Percentiles rank a stretch among this genome's conserved stretches.
Evolutionary conservation across 176 grass and related monocot species (phyloP).

Genomic region (Urochloa ruziziensis): DNA sequence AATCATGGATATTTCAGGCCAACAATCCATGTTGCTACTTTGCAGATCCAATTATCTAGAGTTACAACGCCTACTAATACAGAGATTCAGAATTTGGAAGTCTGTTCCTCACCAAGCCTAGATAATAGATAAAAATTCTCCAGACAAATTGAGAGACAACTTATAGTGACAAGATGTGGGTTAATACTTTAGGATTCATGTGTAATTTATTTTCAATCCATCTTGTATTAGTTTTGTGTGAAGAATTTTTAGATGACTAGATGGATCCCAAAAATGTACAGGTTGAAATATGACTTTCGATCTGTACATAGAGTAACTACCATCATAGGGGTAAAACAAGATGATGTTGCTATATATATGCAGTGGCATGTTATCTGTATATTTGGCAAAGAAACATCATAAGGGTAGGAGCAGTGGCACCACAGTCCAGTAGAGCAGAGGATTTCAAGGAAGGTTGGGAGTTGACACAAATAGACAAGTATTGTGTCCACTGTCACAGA

Average conservation of each 20-base stretch:
- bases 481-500: too few relatives aligned
- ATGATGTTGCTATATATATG: neutral
- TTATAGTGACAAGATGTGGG: neutral
- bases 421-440: too few relatives aligned
- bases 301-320: neutral
- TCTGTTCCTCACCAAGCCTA: neutral
- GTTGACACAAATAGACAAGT: too few relatives aligned
- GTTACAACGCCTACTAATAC: neutral
- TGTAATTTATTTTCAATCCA: neutral
- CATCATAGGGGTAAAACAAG: neutral
- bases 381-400: neutral
- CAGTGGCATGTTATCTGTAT: neutral
- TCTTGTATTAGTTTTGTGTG: neutral
- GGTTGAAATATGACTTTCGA: neutral
- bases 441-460: too few relatives aligned
- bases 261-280: neutral
- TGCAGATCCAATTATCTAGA: neutral
- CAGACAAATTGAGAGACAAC: neutral
- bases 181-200: neutral
- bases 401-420: too few relatives aligned
- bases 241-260: neutral
- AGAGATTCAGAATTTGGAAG: neutral
- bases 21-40: neutral
- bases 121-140: neutral
- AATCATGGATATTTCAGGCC: neutral